Evolutionary conservation across 2,329 filamentous ascomycete genomes (phyloP).

Genomic region (Epichloe uncinata): DNA sequence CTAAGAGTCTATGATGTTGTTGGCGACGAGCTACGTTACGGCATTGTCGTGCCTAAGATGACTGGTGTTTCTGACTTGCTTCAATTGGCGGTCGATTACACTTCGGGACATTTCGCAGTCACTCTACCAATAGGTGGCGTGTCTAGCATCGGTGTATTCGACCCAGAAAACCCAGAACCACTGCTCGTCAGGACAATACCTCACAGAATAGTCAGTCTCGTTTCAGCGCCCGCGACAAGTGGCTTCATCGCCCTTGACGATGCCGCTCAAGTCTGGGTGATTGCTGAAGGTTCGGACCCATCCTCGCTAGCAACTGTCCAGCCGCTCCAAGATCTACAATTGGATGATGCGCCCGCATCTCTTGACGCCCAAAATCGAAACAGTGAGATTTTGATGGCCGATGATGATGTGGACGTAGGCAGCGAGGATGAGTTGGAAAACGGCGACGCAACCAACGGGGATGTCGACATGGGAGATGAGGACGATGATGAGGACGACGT

Average conservation of each 20-base stretch:
- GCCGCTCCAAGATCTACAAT: constrained; percentile 39
- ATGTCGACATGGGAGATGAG: constrained; percentile 31
- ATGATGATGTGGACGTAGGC: constrained; percentile 26
- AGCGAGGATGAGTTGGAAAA: constrained; percentile 29
- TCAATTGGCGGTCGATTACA: constrained; percentile 58
- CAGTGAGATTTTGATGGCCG: constrained; percentile 22
- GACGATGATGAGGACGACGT: constrained; percentile 26
- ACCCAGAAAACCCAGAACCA: constrained; percentile 43
- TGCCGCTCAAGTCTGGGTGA: constrained; percentile 56
- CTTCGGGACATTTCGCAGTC: constrained; percentile 53
- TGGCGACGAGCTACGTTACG: constrained; percentile 57
- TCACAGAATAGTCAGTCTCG: constrained; percentile 50
- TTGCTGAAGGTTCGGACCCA: constrained; percentile 45
- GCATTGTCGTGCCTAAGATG: constrained; percentile 39
- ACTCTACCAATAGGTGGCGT: constrained; percentile 34
- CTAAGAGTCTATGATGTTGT: constrained; percentile 78
- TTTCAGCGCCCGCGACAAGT: constrained; percentile 48
- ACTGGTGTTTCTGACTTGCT: constrained; percentile 31
- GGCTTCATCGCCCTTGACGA: constrained; percentile 68
- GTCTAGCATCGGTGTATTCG: constrained; percentile 54
- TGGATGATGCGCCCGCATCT: constrained; percentile 26
- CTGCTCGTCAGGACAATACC: constrained; percentile 44
- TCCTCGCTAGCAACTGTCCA: constrained; percentile 38
- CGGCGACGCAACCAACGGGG: constrained; percentile 23
- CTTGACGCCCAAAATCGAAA: constrained; percentile 14